Evolutionary conservation across 2,329 filamentous ascomycete genomes (phyloP).

Genomic region (Cercospora zeae-maydis): DNA sequence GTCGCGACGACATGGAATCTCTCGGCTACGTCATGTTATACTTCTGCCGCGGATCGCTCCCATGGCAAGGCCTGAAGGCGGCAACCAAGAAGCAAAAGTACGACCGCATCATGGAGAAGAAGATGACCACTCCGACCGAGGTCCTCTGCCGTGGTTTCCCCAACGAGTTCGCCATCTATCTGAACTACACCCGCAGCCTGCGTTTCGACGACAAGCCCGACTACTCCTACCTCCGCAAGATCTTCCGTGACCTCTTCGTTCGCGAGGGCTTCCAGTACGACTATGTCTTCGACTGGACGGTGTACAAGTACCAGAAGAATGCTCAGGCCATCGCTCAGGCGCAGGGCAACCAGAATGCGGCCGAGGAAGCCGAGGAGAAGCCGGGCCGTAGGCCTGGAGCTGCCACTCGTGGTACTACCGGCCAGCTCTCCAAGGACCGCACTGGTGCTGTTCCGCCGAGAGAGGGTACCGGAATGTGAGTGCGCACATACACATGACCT

Average conservation of each 20-base stretch:
- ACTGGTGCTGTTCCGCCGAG: slow-evolving; percentile 71
- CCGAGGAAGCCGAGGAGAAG: slow-evolving; percentile 67
- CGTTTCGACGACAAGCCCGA: slow-evolving; percentile 99
- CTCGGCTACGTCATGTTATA: slow-evolving; percentile 99
- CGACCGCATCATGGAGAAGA: slow-evolving; percentile 99
- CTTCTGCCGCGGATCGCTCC: slow-evolving; percentile 97
- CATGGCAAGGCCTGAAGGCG: slow-evolving; percentile 82
- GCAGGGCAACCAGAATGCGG: slow-evolving; percentile 58
- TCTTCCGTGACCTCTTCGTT: slow-evolving; percentile 98
- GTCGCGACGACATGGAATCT: slow-evolving; percentile 98
- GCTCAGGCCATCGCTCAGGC: slow-evolving; percentile 87
- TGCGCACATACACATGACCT: slow-evolving; percentile 56
- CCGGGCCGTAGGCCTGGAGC: slow-evolving; percentile 56
- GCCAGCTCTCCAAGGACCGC: slow-evolving; percentile 61
- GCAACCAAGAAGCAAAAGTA: slow-evolving; percentile 93
- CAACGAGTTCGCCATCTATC: slow-evolving; percentile 98
- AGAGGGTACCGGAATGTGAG: slow-evolving; percentile 96
- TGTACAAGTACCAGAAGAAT: slow-evolving; percentile 99
- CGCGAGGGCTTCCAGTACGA: slow-evolving; percentile 99
- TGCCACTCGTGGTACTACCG: slow-evolving; percentile 60
- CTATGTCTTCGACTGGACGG: slow-evolving; percentile 99
- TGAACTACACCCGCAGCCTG: slow-evolving; percentile 98
- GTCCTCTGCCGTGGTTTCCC: slow-evolving; percentile 98
- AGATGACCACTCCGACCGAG: slow-evolving; percentile 99
- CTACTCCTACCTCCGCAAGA: slow-evolving; percentile 99